Percentiles rank a stretch among this genome's conserved stretches.
phyloP scores from a whole-genome alignment of 2,329 filamentous ascomycete genomes.

The Chaetomium olivaceum region DNA sequence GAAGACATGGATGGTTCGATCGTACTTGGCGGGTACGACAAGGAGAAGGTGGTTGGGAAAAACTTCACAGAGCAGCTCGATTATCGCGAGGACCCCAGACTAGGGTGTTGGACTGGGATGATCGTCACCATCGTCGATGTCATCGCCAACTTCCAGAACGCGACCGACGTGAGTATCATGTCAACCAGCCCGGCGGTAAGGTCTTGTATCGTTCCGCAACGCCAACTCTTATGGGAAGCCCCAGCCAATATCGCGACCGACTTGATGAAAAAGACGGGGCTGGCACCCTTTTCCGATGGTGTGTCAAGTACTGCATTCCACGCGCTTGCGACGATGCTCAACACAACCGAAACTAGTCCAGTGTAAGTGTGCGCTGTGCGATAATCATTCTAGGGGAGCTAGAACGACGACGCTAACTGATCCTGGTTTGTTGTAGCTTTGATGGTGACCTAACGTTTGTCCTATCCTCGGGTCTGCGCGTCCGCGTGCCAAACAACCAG shows the following conservation, averaged over 20 bases:
- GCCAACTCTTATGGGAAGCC: constrained; percentile 36
- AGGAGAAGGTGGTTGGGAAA: constrained; percentile 35
- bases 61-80: constrained; percentile 37
- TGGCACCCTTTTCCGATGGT: too few relatives aligned
- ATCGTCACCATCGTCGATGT: constrained; percentile 33
- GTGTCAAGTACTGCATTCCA: neutral
- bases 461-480: constrained; percentile 33
- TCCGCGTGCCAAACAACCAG: constrained; percentile 37
- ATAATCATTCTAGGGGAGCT: too few relatives aligned
- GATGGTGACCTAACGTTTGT: constrained; percentile 36
- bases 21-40: constrained; percentile 40
- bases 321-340: constrained; percentile 8
- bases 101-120: constrained; percentile 37
- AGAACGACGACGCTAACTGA: too few relatives aligned
- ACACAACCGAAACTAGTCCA: constrained; percentile 7
- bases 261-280: constrained; percentile 25
- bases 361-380: neutral
- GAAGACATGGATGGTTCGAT: constrained; percentile 36
- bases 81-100: constrained; percentile 29
- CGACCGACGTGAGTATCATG: constrained; percentile 35
- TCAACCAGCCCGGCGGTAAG: constrained; percentile 30
- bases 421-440: constrained; percentile 24
- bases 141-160: constrained; percentile 35
- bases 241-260: constrained; percentile 26
- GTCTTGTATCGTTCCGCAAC: constrained; percentile 38